These are phyloP conservation scores for Cryptosporidium tyzzeri DNA, from an alignment of 169 alveolate species.

Conservation along the genomic window DNA sequence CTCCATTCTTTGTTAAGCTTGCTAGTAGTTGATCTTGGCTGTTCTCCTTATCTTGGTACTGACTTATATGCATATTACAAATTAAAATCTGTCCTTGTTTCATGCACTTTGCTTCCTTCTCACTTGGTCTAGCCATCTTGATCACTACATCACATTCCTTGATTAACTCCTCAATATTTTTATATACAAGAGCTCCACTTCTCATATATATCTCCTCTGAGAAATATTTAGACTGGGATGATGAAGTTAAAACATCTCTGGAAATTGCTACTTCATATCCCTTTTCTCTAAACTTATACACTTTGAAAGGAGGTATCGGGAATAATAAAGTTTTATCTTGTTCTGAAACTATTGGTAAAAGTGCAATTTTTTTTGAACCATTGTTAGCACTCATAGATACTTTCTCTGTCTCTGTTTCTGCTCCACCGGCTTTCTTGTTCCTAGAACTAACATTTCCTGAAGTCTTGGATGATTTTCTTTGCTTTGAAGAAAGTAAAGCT, in stretches of 20 bases:
- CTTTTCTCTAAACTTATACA: slow-evolving; percentile 23
- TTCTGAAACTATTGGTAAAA: slow-evolving; percentile 50
- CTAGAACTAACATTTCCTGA: neutral
- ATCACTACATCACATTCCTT: slow-evolving; percentile 82
- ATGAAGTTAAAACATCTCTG: neutral
- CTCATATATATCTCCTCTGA: slow-evolving; percentile 30
- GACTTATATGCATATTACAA: slow-evolving; percentile 85
- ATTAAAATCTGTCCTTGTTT: slow-evolving; percentile 84
- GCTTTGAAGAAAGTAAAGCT: slow-evolving; percentile 9
- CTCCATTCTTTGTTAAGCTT: slow-evolving; percentile 62
- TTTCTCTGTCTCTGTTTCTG: neutral
- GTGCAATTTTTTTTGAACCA: slow-evolving; percentile 19
- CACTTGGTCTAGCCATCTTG: slow-evolving; percentile 84
- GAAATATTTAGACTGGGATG: neutral
- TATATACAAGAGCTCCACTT: slow-evolving; percentile 80
- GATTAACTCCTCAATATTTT: slow-evolving; percentile 78
- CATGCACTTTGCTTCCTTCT: slow-evolving; percentile 79
- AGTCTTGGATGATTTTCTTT: neutral
- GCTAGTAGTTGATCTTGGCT: slow-evolving; percentile 54
- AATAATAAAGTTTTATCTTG: slow-evolving; percentile 9
- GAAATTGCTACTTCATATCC: slow-evolving; percentile 53
- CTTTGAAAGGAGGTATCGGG: slow-evolving; percentile 57
- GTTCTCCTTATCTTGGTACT: slow-evolving; percentile 77
- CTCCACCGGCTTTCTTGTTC: neutral
- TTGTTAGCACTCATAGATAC: neutral